Evolutionary conservation across 1,284 basidiomycete genomes (phyloP).

Genomic region (Boletus hoseneyae): DNA sequence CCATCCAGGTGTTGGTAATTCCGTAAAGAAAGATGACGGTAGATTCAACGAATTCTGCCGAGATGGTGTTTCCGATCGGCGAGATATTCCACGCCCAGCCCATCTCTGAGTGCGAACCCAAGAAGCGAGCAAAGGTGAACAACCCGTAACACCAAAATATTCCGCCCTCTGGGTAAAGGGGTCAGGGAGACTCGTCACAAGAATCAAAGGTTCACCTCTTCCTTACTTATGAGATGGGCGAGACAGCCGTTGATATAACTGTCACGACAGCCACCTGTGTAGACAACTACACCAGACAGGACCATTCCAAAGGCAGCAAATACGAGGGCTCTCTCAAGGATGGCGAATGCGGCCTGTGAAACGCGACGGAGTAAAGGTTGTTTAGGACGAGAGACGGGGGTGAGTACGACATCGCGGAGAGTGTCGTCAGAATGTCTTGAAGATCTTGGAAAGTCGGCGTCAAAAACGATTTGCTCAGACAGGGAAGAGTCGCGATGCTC

Average conservation of each 20-base stretch:
- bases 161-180: constrained; percentile 59
- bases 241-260: constrained; percentile 80
- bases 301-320: constrained; percentile 66
- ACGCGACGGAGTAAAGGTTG: constrained; percentile 39
- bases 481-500: constrained; percentile 37
- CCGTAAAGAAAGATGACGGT: constrained; percentile 89
- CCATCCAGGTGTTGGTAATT: constrained; percentile 94
- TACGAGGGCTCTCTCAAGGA: constrained; percentile 61
- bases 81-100: constrained; percentile 96
- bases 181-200: constrained; percentile 5
- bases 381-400: constrained; percentile 16
- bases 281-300: constrained; percentile 70
- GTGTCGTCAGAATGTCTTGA: constrained; percentile 63
- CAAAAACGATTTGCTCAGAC: constrained; percentile 57
- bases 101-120: constrained; percentile 83
- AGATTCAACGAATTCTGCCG: constrained; percentile 89
- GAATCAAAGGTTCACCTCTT: background rate
- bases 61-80: constrained; percentile 48
- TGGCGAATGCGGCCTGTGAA: constrained; percentile 45
- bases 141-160: constrained; percentile 94
- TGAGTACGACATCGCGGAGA: constrained; percentile 45
- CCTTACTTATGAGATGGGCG: constrained; percentile 87
- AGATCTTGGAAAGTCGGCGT: constrained; percentile 38
- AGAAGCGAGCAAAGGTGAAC: constrained; percentile 85
- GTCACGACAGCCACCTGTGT: constrained; percentile 79